Percentiles rank a stretch among this genome's conserved stretches.
phyloP scores from a whole-genome alignment of 371 early-diverging fungal species.

The Zopfochytrium polystomum region DNA sequence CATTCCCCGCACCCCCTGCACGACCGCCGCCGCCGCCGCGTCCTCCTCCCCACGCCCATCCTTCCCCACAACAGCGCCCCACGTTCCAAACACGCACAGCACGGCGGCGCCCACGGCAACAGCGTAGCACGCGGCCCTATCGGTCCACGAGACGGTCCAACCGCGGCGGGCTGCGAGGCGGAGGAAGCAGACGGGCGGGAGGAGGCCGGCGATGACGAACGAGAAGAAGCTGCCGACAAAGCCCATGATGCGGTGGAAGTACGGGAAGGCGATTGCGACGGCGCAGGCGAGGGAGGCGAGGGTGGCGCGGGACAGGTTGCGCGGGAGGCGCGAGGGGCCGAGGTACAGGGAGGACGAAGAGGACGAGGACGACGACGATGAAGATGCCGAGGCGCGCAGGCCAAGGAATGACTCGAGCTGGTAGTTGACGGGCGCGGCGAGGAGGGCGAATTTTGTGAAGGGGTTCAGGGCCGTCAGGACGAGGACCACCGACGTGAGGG shows the following conservation, averaged over 20 bases:
- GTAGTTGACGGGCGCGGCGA: constrained; percentile 58
- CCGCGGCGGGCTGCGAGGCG: constrained; percentile 32
- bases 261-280: constrained; percentile 56
- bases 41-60: too few relatives aligned
- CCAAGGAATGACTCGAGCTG: constrained; percentile 45
- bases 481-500: constrained; percentile 55
- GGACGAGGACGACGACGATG: not conserved
- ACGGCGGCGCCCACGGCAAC: too few relatives aligned
- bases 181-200: constrained; percentile 58
- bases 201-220: constrained; percentile 56
- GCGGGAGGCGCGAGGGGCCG: constrained; percentile 2
- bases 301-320: constrained; percentile 2
- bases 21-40: too few relatives aligned
- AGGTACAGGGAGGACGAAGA: too few relatives aligned
- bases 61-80: too few relatives aligned
- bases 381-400: constrained; percentile 1
- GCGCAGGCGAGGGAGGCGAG: constrained; percentile 46
- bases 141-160: too few relatives aligned
- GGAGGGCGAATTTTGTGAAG: constrained; percentile 65
- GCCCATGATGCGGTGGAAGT: constrained; percentile 66
- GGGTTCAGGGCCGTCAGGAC: constrained; percentile 68
- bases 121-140: too few relatives aligned
- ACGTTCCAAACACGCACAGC: too few relatives aligned
- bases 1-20: too few relatives aligned
- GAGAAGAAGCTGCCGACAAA: constrained; percentile 65